Evolutionary conservation across 352 stramenopile species (phyloP).

Genomic region (Globisporangium polare): DNA sequence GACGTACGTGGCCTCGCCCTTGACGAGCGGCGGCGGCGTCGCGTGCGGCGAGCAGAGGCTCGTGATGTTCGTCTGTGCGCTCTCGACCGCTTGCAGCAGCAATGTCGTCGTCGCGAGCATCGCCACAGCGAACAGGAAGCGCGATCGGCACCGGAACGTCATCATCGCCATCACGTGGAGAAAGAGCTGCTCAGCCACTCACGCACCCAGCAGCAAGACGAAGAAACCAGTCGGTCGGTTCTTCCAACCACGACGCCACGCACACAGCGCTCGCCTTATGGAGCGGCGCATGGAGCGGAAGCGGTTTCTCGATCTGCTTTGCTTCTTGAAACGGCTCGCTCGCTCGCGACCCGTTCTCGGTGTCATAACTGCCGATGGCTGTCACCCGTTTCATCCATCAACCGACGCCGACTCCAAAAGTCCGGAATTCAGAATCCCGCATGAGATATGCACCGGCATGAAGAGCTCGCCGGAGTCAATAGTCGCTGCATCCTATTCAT

Average conservation of each 20-base stretch:
- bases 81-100: conserved; percentile 8
- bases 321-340: neutral
- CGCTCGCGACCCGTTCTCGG: neutral
- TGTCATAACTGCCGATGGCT: neutral
- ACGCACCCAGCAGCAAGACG: neutral
- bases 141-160: neutral
- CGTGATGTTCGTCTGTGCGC: conserved; percentile 47
- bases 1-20: conserved; percentile 61
- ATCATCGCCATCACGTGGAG: neutral
- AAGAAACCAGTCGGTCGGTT: neutral
- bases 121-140: conserved; percentile 1
- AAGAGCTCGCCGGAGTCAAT: neutral
- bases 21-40: conserved; percentile 42
- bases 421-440: neutral
- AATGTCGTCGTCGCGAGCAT: neutral
- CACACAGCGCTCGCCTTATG: neutral
- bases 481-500: neutral
- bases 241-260: neutral
- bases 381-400: neutral
- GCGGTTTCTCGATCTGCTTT: neutral
- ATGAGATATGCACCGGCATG: neutral
- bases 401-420: neutral
- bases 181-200: neutral
- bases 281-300: neutral
- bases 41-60: conserved; percentile 58